Conservation (phyloP, 192 early-diverging fungal species). For the Umbelopsis sp. region DNA sequence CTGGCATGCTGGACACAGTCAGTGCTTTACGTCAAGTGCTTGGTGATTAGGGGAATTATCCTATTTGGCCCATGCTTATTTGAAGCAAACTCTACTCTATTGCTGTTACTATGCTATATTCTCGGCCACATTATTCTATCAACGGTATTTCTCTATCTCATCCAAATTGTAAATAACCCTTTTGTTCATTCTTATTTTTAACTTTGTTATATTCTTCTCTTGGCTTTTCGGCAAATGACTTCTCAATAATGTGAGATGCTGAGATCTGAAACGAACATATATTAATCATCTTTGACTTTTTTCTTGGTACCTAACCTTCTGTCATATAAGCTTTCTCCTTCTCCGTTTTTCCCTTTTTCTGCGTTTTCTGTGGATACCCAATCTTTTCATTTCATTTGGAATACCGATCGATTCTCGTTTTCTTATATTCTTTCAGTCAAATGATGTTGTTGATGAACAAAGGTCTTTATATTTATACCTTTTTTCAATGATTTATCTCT, state of each 20-base stretch:
- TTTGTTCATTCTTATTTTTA: background rate
- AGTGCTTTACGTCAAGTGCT: conserved; percentile 7
- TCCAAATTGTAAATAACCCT: background rate
- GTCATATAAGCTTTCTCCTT: too few relatives aligned
- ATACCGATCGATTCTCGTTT: background rate
- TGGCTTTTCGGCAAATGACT: too few relatives aligned
- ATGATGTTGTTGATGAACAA: background rate
- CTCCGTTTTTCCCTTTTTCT: background rate
- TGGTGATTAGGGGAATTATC: background rate
- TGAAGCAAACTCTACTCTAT: too few relatives aligned
- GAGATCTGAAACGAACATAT: too few relatives aligned
- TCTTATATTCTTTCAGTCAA: background rate
- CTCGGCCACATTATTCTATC: background rate
- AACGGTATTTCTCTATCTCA: background rate
- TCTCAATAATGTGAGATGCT: too few relatives aligned
- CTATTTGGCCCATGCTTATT: background rate
- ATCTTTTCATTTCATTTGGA: background rate
- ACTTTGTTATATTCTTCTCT: too few relatives aligned
- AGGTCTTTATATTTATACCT: background rate
- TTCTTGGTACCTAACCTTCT: background rate
- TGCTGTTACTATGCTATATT: too few relatives aligned
- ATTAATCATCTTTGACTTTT: background rate
- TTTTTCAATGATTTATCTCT: background rate
- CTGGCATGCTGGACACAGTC: conserved; percentile 17
- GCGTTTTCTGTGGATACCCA: background rate